Conservation (phyloP, 345 rosid species). For the Lenwebbia sp. region DNA sequence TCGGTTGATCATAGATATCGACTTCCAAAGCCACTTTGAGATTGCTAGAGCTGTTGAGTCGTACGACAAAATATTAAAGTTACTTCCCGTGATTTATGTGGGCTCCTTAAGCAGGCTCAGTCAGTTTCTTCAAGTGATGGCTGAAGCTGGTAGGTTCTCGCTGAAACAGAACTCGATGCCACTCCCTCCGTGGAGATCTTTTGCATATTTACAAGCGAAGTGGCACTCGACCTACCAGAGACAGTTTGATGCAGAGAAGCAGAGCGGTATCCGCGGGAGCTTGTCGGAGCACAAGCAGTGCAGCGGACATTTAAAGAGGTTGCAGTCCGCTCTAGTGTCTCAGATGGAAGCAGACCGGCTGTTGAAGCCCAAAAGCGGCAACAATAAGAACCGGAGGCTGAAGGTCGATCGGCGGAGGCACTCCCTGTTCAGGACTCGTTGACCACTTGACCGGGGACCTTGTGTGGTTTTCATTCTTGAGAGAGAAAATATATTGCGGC, state of each 20-base stretch:
- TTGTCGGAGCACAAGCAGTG: slow-evolving; percentile 44
- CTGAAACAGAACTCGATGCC: slow-evolving; percentile 94
- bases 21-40: slow-evolving; percentile 86
- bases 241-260: slow-evolving; percentile 27
- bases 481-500: background rate
- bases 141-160: slow-evolving; percentile 68
- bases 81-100: slow-evolving; percentile 67
- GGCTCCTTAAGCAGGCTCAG: slow-evolving; percentile 54
- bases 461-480: background rate
- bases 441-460: background rate
- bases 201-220: slow-evolving; percentile 72
- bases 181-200: slow-evolving; percentile 94
- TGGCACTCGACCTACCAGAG: slow-evolving; percentile 71
- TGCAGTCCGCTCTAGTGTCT: slow-evolving; percentile 47
- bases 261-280: slow-evolving; percentile 4
- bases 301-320: slow-evolving; percentile 50
- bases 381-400: slow-evolving; percentile 22
- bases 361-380: slow-evolving; percentile 36
- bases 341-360: slow-evolving; percentile 45
- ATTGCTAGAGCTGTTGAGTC: slow-evolving; percentile 91
- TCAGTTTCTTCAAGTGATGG: slow-evolving; percentile 83
- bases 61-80: slow-evolving; percentile 60
- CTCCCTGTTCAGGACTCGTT: slow-evolving; percentile 18
- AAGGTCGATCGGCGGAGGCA: slow-evolving; percentile 40
- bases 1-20: slow-evolving; percentile 73